These are phyloP conservation scores for Endotrypanum monterogeii DNA, from an alignment of 208 protist species.

Conservation along the genomic window DNA sequence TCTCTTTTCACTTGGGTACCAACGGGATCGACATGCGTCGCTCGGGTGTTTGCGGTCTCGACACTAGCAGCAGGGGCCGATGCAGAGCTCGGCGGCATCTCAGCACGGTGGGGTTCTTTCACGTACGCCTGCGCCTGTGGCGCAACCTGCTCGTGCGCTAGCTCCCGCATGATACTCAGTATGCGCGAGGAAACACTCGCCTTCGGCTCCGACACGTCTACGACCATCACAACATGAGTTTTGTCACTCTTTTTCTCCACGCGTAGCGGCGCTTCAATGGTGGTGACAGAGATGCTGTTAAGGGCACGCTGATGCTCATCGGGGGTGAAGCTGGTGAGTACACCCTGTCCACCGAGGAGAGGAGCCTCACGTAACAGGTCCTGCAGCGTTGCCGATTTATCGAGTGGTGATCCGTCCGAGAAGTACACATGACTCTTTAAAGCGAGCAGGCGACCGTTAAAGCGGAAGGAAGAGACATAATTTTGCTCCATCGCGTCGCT, in stretches of 20 bases:
- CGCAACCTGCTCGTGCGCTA: conserved; percentile 48
- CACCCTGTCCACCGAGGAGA: conserved; percentile 73
- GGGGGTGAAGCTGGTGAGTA: conserved; percentile 55
- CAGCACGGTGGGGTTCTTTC: background rate
- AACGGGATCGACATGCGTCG: background rate
- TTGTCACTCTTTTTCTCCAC: conserved; percentile 36
- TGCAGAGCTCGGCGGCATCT: background rate
- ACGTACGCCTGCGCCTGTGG: conserved; percentile 14
- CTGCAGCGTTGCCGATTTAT: conserved; percentile 14
- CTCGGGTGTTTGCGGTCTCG: background rate
- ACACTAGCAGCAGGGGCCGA: background rate
- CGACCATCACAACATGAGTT: conserved; percentile 43
- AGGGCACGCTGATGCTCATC: conserved; percentile 48
- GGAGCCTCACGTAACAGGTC: conserved; percentile 43
- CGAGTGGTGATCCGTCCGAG: conserved; percentile 64
- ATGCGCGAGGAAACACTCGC: conserved; percentile 64
- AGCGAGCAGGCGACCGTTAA: conserved; percentile 55
- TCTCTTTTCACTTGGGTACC: background rate
- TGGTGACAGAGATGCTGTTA: conserved; percentile 54
- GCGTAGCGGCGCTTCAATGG: conserved; percentile 67
- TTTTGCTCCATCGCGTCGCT: conserved; percentile 14
- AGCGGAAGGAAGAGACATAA: conserved; percentile 28
- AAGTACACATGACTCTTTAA: conserved; percentile 67
- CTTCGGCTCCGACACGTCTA: conserved; percentile 75
- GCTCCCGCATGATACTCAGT: conserved; percentile 63